These are phyloP conservation scores for Aspergillus sp. DNA, from an alignment of 2,329 filamentous ascomycete species.

Conservation along the genomic window DNA sequence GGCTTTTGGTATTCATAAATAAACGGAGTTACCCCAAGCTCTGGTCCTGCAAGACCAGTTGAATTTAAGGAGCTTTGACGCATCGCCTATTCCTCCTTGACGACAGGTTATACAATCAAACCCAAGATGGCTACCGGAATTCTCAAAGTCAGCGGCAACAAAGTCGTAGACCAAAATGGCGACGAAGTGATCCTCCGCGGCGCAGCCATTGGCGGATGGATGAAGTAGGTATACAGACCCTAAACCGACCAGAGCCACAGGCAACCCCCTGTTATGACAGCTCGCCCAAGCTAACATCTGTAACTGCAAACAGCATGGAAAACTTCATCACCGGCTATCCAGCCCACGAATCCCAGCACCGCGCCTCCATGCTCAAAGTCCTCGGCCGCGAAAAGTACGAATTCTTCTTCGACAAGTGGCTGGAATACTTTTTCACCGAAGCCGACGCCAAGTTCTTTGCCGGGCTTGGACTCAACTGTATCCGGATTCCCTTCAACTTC, in stretches of 20 bases:
- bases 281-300: not conserved
- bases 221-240: slow-evolving; percentile 38
- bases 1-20: not conserved
- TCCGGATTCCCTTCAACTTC: slow-evolving; percentile 66
- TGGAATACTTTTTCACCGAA: slow-evolving; percentile 64
- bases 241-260: too few species aligned
- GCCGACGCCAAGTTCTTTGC: slow-evolving; percentile 63
- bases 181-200: slow-evolving; percentile 55
- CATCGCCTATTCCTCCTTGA: not conserved
- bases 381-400: slow-evolving; percentile 61
- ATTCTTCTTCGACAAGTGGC: slow-evolving; percentile 63
- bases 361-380: slow-evolving; percentile 57
- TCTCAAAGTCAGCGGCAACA: slow-evolving; percentile 47
- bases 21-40: not conserved
- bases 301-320: slow-evolving; percentile 52
- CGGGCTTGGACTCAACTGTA: slow-evolving; percentile 60
- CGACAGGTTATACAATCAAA: not conserved
- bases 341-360: slow-evolving; percentile 62
- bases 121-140: slow-evolving; percentile 40
- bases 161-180: slow-evolving; percentile 53
- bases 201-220: slow-evolving; percentile 52
- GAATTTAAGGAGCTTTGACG: too few species aligned
- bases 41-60: not conserved
- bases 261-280: not conserved
- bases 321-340: slow-evolving; percentile 69